Conservation (phyloP, 179 eudicot species). For the Patellifolia procumbens region DNA sequence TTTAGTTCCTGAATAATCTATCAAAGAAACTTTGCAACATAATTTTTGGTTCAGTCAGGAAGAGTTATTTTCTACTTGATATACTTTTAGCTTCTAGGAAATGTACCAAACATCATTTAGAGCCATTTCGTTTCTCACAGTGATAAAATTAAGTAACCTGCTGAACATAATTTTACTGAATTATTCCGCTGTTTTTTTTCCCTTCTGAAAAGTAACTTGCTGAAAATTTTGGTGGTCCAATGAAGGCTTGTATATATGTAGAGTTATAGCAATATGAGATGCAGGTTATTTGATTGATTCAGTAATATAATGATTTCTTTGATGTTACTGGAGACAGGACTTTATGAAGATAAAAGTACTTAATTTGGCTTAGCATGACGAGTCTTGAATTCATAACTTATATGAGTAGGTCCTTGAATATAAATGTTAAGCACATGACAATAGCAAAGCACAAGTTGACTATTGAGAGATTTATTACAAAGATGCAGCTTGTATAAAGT, state of each 20-base stretch:
- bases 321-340: neutral
- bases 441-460: neutral
- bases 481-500: neutral
- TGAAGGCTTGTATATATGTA: neutral
- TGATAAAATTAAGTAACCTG: neutral
- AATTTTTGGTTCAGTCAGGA: neutral
- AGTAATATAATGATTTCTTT: neutral
- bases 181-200: neutral
- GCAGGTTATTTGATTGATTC: neutral
- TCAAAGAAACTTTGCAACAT: neutral
- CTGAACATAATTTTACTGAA: no score
- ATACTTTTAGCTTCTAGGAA: neutral
- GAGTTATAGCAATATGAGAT: neutral
- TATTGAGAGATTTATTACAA: neutral
- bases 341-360: neutral
- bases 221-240: neutral
- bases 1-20: neutral
- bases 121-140: neutral
- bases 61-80: neutral
- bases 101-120: constrained; percentile 1
- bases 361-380: neutral
- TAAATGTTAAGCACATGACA: neutral
- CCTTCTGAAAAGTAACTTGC: neutral
- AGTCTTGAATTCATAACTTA: neutral
- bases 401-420: neutral